Percentiles rank a stretch among this genome's conserved stretches.
These are phyloP conservation scores for Avena sativa DNA, from an alignment of 176 grass and related monocot species.

Conservation along the genomic window DNA sequence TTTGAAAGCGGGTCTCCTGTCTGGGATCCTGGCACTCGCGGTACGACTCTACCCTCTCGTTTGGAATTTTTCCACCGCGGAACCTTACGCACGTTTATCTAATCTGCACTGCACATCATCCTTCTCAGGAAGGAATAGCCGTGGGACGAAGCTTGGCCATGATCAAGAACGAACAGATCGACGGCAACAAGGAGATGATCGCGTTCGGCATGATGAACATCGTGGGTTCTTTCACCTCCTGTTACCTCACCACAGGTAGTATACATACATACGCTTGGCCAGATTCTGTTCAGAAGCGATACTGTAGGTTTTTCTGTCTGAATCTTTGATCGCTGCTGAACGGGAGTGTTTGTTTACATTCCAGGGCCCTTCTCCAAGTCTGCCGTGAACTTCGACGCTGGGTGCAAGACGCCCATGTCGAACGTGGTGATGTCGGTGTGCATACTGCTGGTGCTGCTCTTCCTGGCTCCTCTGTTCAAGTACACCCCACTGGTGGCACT, in stretches of 20 bases:
- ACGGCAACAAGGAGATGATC: constrained; percentile 99
- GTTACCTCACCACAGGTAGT: constrained; percentile 97
- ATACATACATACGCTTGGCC: too few relatives aligned
- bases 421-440: constrained; percentile 94
- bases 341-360: not conserved
- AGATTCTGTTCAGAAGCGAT: not conserved
- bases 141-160: constrained; percentile 86
- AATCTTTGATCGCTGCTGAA: not conserved
- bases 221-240: constrained; percentile 89
- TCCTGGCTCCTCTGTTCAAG: constrained; percentile 92
- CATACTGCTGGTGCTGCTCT: constrained; percentile 92
- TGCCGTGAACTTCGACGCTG: constrained; percentile 94
- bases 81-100: not conserved
- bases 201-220: constrained; percentile 98
- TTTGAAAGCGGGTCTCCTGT: constrained; percentile 74
- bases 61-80: not conserved
- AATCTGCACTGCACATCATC: not conserved
- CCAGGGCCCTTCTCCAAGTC: constrained; percentile 97
- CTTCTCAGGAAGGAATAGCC: constrained; percentile 88
- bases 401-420: constrained; percentile 84
- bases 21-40: constrained; percentile 82
- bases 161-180: constrained; percentile 93
- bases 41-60: too few relatives aligned
- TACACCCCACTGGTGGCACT: constrained; percentile 91
- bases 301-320: not conserved